Evolutionary conservation across 1,284 basidiomycete species (phyloP), one percentile per base, ranked within the genome.

Genomic region (Pascua guehoae): DNA sequence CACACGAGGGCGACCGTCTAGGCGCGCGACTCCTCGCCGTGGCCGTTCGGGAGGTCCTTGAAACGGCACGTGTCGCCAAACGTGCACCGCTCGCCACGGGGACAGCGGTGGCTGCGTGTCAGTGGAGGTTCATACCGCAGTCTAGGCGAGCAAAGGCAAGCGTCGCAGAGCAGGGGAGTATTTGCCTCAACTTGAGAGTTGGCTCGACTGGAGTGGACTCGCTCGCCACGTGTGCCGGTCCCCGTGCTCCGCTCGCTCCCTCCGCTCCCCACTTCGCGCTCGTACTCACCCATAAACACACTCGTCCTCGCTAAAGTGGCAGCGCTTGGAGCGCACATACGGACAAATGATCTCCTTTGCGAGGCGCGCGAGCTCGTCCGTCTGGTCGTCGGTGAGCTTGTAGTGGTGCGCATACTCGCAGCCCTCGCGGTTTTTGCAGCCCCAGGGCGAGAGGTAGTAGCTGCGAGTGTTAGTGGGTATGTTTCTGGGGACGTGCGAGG

Each of bases 331-430:
- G 45, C 56, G 63, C 18, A 67, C 60, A 50, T 65, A 70, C 0
- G 72, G 72, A 58, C 72, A 74, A 18, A 71, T 62, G 18, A 73
- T 71, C 54, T 69, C 66, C 57, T 74, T 73, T 12, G 72, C 68
- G 47, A 72, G 58, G 49, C 64, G 60, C 2, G 64, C 57, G 1
- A 74, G 65, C 51, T 73, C 71, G 24, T 66, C 63, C 2, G 67
- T 56, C 55, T 74, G 71, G 16, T 58, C 56, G 16, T 71, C 64
- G 59, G 63, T 67, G 40, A 74, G 63, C 43, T 67, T 49, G 58
- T 71, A 71, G 37, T 69, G 55, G 60, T 75, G 73, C 14, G 65
- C 65, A 57, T 74, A 74, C 38, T 66, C 64, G 57, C 73, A 75
- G 5, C 66, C 66, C 41, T 69, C 64, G 12, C 66, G 66, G 44